Evolutionary conservation across 192 early-diverging fungal species (phyloP), one percentile per base, ranked within the genome.

Genomic region (Entomortierella chlamydospora): DNA sequence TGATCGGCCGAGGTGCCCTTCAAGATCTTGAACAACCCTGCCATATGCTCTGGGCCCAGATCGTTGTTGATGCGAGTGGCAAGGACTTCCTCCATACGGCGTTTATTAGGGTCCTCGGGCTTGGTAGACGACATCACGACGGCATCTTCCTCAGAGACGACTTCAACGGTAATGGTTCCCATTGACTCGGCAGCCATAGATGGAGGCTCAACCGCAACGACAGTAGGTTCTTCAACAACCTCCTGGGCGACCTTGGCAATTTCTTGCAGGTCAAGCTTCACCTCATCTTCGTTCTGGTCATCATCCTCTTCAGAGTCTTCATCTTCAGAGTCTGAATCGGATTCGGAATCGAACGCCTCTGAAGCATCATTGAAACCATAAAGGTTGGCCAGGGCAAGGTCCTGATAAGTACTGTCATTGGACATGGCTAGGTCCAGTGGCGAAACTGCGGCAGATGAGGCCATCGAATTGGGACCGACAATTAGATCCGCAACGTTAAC

Each of bases 401-500:
- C 68, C 17, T 70, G 62, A 39, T 79, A 79, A 17, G 45, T 79
- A 17, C 49, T 61, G 26, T 57, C 56, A 39, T 42, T 57, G 10
- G 58, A 3, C 50, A 70, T 23, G 29, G 39, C 42, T 3, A 79
- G 52, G 11, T 79, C 76, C 28, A 55, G 20, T 26, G 76, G 76
- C 1, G 76, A 79, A 30, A 79, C 57, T 6, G 61, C 55, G 0
- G 53, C 34, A 25, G 68, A 18, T 5, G 49, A 25, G 13, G 63
- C 26, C 33, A 64, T 34, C 4, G 76, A 79, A 42, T 66, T 59
- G 43, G 76, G 63, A 17, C 76, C 76, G 26, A 70, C 76, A 61
- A 79, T 79, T 51, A 79, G 33, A 41, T 79, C 76, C 1, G 76
- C 76, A 15, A 79, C 56, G 25, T 79, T 70, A 37, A 79, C 68